These are phyloP conservation scores for Streptanthus diversifolius DNA, from an alignment of 345 rosid genomes.

Conservation along the genomic window DNA sequence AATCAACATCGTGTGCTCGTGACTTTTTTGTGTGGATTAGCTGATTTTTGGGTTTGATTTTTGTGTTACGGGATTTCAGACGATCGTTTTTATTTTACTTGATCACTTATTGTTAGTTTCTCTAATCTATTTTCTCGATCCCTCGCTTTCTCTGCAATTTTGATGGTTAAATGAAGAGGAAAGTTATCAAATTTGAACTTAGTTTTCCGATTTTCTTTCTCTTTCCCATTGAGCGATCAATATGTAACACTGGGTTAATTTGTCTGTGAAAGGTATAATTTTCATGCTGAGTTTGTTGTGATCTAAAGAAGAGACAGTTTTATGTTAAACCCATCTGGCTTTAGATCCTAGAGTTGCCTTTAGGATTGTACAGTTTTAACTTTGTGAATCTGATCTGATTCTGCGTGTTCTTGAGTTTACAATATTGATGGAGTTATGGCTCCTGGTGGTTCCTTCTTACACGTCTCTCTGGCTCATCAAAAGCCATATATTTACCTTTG, in stretches of 20 bases:
- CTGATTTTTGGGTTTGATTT: background rate
- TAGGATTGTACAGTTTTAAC: background rate
- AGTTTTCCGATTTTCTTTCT: background rate
- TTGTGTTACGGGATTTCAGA: background rate
- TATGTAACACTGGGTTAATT: background rate
- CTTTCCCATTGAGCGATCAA: background rate
- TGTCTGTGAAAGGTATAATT: background rate
- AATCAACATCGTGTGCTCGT: background rate
- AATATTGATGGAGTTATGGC: background rate
- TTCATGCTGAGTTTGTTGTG: conserved; percentile 2
- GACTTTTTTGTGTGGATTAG: background rate
- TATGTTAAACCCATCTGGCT: conserved; percentile 3
- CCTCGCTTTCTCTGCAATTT: no score
- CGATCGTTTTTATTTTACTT: background rate
- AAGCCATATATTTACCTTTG: conserved; percentile 18
- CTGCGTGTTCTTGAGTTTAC: conserved; percentile 2
- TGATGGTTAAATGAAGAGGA: no score
- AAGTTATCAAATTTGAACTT: background rate
- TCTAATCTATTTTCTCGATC: no score
- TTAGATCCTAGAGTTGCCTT: background rate
- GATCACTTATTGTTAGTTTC: background rate
- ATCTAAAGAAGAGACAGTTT: background rate
- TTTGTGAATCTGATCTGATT: conserved; percentile 1
- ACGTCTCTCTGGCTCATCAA: conserved; percentile 27
- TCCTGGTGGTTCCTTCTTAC: conserved; percentile 17